Evolutionary conservation across 1,284 basidiomycete genomes (phyloP).

Genomic region (Cryptococcus sp.): DNA sequence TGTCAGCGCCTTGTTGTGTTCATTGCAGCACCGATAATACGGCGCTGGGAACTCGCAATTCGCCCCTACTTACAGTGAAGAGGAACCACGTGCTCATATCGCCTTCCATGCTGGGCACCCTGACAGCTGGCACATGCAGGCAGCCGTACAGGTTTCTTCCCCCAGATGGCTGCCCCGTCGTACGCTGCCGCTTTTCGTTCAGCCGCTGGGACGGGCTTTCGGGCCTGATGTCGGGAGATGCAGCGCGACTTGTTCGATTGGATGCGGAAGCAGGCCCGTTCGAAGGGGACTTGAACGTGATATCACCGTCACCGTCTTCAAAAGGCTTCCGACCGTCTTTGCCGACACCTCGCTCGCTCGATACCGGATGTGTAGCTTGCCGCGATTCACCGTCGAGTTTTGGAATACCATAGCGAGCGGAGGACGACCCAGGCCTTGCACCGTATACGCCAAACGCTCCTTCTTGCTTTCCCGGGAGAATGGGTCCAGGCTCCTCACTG

Average conservation of each 20-base stretch:
- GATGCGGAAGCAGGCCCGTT: background rate
- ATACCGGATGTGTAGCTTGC: too few species aligned
- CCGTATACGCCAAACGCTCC: too few species aligned
- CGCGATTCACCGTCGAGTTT: background rate
- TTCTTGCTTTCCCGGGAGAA: too few species aligned
- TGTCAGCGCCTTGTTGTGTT: background rate
- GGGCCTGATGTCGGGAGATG: background rate
- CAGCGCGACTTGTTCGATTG: background rate
- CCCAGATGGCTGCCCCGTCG: too few species aligned
- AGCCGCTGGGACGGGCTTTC: background rate
- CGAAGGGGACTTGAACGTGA: background rate
- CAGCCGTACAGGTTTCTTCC: conserved; percentile 42
- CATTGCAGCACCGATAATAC: background rate
- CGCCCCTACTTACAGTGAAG: conserved; percentile 40
- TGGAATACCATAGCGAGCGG: background rate
- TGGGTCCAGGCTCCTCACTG: too few species aligned
- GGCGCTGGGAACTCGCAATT: background rate
- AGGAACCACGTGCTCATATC: conserved; percentile 47
- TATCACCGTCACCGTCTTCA: background rate
- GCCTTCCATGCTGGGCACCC: conserved; percentile 38
- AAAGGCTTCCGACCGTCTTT: background rate
- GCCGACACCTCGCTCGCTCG: too few species aligned
- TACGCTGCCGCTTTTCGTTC: background rate
- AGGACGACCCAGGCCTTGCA: background rate
- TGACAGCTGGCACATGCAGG: conserved; percentile 41